Percentiles rank a stretch among this genome's conserved stretches.
Conservation (phyloP, 192 early-diverging fungal genomes). For the Backusella circina region DNA sequence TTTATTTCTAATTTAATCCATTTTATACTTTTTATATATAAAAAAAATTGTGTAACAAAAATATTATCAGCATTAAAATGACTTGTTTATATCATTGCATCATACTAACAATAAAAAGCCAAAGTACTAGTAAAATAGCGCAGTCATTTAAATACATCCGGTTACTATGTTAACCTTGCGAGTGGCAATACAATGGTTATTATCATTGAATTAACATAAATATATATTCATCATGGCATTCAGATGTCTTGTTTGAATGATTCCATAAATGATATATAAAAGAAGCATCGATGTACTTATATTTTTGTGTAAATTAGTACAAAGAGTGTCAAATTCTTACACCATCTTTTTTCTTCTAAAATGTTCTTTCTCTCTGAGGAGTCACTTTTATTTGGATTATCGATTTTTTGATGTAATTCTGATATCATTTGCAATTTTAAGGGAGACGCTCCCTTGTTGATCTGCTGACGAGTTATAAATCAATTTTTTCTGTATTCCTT, state of each 20-base stretch:
- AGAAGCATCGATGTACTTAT: too few species aligned
- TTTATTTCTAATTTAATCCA: too few species aligned
- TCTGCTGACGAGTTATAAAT: constrained; percentile 1
- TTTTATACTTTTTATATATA: not conserved
- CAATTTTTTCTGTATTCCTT: not conserved
- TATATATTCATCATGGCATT: not conserved
- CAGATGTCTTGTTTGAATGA: not conserved
- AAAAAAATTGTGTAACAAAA: not conserved
- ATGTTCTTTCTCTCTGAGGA: not conserved
- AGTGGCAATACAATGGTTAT: not conserved
- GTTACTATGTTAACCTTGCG: not conserved
- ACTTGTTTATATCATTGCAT: not conserved
- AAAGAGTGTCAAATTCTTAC: not conserved
- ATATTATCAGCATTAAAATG: too few species aligned
- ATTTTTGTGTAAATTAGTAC: too few species aligned
- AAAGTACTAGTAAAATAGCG: not conserved
- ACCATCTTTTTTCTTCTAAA: not conserved
- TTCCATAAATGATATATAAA: not conserved
- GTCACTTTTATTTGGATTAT: not conserved
- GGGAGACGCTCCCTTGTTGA: not conserved
- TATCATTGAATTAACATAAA: not conserved
- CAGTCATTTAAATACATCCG: not conserved
- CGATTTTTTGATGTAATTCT: not conserved
- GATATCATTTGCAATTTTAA: not conserved
- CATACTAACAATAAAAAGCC: not conserved